Base-by-base conservation (phyloP, 2,329 filamentous ascomycete species). In the Fusarium sublunatum region DNA sequence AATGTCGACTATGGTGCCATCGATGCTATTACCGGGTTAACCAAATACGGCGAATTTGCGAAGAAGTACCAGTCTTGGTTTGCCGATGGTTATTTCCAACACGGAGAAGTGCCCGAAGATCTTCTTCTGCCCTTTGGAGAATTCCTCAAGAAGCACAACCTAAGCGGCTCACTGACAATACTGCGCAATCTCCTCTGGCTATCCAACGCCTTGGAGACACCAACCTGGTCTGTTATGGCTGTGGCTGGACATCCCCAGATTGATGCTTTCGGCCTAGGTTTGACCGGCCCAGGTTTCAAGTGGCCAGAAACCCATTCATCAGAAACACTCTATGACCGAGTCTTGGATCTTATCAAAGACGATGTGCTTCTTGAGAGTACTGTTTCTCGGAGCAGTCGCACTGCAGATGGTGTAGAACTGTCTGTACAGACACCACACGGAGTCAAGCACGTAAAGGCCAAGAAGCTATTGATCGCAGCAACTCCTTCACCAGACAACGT, bases 391-490 rank as follows among this genome's bases (percentile, higher is more conserved):
- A 68, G 47, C 24, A 39, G 28, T 13, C 49, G 51, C 25, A 49
- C 36, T 1, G 35, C 26, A 0, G 11, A 32, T 0, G 52, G 52
- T 3, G 45, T 64, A 19, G 43, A 51, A 0, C 8, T 68, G 11
- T 26, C 53, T 3, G 59, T 68, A 0, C 26, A 68, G 31, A 65
- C 52, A 6, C 65, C 43, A 7, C 32, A 40, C n/a, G 64, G 62
- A 0, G 38, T 47, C 5, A 60, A 49, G 24, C 35, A n/a, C 2
- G 43, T 68, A 35, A 55, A 46, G 11, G 65, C 67, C 4, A 71
- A 70, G 53, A 75, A 73, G 61, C 59, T 75, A 0, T 61, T 75
- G 1, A 53, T 75, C 19, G 71, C 73, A 1, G 64, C 70, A 2
- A 68, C 73, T 0, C 73, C 71, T 7, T 70, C 70, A 0, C 50